These are phyloP conservation scores for Immersiella caudata DNA, from an alignment of 495 filamentous ascomycete genomes.

Conservation along the genomic window DNA sequence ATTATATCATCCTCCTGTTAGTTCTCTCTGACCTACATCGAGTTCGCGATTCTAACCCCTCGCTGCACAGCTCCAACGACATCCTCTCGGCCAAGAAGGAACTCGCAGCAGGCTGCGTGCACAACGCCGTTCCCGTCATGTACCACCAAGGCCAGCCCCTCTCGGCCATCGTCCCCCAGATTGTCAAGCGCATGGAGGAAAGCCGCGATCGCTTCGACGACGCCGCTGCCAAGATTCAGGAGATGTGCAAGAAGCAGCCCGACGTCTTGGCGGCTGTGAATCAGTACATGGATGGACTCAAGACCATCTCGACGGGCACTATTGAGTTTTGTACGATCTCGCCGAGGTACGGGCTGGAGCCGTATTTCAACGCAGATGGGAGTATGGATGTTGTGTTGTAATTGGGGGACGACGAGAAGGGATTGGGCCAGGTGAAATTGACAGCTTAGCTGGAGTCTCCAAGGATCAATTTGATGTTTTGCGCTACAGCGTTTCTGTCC, in stretches of 20 bases:
- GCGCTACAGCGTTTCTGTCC: no score
- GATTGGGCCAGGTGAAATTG: no score
- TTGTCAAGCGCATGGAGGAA: slow-evolving; percentile 1
- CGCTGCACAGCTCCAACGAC: slow-evolving; percentile 2
- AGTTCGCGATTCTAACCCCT: neutral
- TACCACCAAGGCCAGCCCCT: slow-evolving; percentile 18
- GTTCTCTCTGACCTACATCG: no score
- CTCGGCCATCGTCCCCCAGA: slow-evolving; percentile 5
- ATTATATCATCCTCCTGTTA: slow-evolving; percentile 12
- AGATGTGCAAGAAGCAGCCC: slow-evolving; percentile 12
- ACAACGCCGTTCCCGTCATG: slow-evolving; percentile 14
- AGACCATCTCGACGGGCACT: slow-evolving; percentile 8
- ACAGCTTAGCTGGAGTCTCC: no score
- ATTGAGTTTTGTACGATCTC: slow-evolving; percentile 14
- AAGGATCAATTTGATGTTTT: no score
- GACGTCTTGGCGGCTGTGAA: neutral
- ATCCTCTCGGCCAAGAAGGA: slow-evolving; percentile 14
- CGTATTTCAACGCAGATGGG: slow-evolving; percentile 11
- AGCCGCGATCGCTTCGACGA: slow-evolving; percentile 15
- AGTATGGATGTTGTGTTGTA: slow-evolving; percentile 10
- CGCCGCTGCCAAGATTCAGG: neutral
- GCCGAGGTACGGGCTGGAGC: slow-evolving; percentile 6
- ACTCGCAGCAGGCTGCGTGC: slow-evolving; percentile 13
- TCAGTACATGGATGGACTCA: slow-evolving; percentile 9
- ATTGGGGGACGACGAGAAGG: slow-evolving; percentile 23